Percentiles rank a stretch among this genome's conserved stretches.
phyloP scores from a whole-genome alignment of 2,329 filamentous ascomycete genomes.

The Chaetomium globosum region DNA sequence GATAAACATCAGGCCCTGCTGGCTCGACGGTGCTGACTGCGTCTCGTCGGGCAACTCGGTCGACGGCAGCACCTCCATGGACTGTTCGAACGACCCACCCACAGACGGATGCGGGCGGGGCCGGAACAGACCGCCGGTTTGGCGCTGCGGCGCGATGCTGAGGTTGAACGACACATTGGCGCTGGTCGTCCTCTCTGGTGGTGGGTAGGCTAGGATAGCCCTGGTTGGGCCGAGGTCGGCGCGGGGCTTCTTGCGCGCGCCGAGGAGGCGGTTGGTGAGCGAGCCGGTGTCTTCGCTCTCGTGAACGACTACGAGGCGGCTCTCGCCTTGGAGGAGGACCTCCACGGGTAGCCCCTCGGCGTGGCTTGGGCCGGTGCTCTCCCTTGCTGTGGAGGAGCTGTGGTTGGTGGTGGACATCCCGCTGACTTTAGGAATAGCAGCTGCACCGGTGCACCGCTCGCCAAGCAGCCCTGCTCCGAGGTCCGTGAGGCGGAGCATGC shows the following conservation, averaged over 20 bases:
- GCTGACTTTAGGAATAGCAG: constrained; percentile 44
- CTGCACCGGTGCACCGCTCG: constrained; percentile 58
- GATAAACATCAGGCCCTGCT: constrained; percentile 52
- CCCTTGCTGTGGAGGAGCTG: constrained; percentile 27
- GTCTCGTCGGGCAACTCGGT: constrained; percentile 37
- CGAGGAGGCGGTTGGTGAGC: constrained; percentile 38
- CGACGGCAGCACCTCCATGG: constrained; percentile 33
- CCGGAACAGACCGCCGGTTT: constrained; percentile 42
- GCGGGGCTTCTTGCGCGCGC: constrained; percentile 46
- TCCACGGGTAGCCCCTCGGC: constrained; percentile 53
- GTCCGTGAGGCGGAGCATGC: constrained; percentile 60
- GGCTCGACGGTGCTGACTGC: constrained; percentile 35
- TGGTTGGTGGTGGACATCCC: constrained; percentile 25
- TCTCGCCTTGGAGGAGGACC: constrained; percentile 59
- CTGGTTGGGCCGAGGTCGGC: constrained; percentile 44
- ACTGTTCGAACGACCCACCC: constrained; percentile 34
- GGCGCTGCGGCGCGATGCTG: constrained; percentile 45
- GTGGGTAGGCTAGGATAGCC: constrained; percentile 60
- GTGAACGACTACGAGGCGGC: constrained; percentile 57
- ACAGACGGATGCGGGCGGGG: constrained; percentile 31
- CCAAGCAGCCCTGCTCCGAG: constrained; percentile 58
- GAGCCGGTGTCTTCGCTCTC: constrained; percentile 51
- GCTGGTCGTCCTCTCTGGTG: constrained; percentile 44
- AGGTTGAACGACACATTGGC: constrained; percentile 54
- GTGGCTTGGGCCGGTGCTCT: constrained; percentile 15